phyloP scores from a whole-genome alignment of 148 eudicot species.

The Nepenthes mirabilis region DNA sequence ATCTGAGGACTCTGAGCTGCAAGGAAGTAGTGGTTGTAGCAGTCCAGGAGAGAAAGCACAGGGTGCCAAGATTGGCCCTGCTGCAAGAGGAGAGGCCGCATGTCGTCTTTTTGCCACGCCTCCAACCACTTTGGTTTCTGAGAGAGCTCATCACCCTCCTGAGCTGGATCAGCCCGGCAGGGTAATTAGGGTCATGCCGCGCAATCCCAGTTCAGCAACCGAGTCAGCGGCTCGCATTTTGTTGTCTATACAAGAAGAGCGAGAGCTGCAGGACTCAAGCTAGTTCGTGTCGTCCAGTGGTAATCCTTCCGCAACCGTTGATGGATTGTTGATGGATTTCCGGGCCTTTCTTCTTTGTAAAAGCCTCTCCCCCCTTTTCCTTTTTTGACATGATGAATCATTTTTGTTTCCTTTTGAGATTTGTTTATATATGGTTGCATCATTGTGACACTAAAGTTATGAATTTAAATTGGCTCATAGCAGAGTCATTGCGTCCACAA shows the following conservation, averaged over 20 bases:
- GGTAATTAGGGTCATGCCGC: conserved; percentile 55
- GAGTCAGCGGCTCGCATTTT: conserved; percentile 47
- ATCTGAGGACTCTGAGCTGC: conserved; percentile 32
- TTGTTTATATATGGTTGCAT: too few species aligned
- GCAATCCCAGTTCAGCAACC: conserved; percentile 29
- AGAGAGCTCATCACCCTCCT: conserved; percentile 9
- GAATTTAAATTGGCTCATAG: too few species aligned
- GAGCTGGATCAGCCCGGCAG: conserved; percentile 22
- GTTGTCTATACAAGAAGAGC: conserved; percentile 41
- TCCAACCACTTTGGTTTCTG: conserved; percentile 2
- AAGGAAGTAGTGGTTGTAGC: conserved; percentile 46
- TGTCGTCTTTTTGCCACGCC: background rate
- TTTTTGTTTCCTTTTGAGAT: too few species aligned
- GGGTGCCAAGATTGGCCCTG: conserved; percentile 3
- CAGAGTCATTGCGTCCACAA: too few species aligned
- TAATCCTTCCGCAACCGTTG: too few species aligned
- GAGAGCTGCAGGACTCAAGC: conserved; percentile 11
- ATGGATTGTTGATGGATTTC: too few species aligned
- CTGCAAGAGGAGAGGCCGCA: conserved; percentile 1
- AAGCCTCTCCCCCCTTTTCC: too few species aligned
- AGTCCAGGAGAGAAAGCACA: conserved; percentile 35
- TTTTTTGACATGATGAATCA: too few species aligned
- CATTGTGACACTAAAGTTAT: too few species aligned
- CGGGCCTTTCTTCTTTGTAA: too few species aligned
- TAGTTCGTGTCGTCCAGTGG: background rate